Evolutionary conservation across 345 rosid species (phyloP), one percentile per base, ranked within the genome.

Genomic region (Moringa oleifera): DNA sequence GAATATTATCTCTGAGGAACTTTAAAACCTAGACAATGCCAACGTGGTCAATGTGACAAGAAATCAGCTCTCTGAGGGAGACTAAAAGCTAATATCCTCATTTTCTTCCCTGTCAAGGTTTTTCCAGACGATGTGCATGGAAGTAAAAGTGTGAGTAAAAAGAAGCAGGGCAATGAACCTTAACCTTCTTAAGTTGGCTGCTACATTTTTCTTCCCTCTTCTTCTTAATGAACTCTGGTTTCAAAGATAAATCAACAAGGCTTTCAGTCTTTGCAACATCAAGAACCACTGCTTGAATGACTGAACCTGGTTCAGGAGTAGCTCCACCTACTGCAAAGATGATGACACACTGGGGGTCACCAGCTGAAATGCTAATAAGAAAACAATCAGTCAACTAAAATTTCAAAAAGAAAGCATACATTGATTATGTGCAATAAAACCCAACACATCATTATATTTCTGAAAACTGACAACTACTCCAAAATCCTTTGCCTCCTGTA

Each of bases 161-260:
- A 33, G 25, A 23, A 57, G 33, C 47, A 53, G 64, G 60, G 47
- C 1, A 16, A 41, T 7, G 12, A 41, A 41, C 47, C n/a, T 19
- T 58, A 18, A 92, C 97, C 98, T 87, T 85, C 71, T 80, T 87
- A 51, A 74, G 41, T 57, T 72, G 71, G 47, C 63, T 77, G 64
- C 56, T 73, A 61, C 79, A 72, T 45, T 59, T 81, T 72, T 80
- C 74, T 60, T 67, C 80, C 20, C 41, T 66, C 19, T 65, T 58
- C 66, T 76, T 83, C 20, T 69, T 70, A 28, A 82, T 66, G 59
- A 94, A 82, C 76, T 85, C 89, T 22, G 77, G 85, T 73, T 86
- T 90, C 58, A 90, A 72, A 64, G 98, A 88, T 73, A 93, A 79
- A 76, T 93, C 98, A 68, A 90, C 83, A 64, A 94, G 89, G 68